Evolutionary conservation across 169 alveolate species (phyloP).

Genomic region (Amoebophrya sp.): DNA sequence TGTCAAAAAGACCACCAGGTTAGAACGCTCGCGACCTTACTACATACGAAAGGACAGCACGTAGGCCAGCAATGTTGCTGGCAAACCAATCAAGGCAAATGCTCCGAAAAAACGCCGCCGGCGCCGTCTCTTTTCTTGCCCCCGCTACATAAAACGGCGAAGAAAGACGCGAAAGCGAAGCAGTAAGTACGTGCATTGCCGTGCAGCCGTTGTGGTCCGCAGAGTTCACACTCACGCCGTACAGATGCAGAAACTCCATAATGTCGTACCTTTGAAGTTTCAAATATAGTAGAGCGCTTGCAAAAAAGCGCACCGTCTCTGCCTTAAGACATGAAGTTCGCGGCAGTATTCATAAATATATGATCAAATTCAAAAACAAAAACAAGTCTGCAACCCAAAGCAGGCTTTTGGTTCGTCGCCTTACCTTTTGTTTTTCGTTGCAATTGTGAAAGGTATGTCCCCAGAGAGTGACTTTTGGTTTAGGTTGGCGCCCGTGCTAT

Average conservation of each 20-base stretch:
- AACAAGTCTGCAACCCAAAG: background rate
- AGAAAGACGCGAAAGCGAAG: no score
- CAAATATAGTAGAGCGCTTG: background rate
- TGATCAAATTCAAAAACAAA: background rate
- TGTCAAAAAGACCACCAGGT: no score
- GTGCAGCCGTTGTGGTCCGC: conserved; percentile 19
- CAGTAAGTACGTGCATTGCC: conserved; percentile 25
- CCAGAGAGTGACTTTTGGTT: background rate
- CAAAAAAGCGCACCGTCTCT: no score
- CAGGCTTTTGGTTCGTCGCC: background rate
- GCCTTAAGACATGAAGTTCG: no score
- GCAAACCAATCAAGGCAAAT: no score
- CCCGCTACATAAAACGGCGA: no score
- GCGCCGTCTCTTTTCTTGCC: no score
- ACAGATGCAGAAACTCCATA: background rate
- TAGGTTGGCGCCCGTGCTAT: conserved; percentile 26
- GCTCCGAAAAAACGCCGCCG: no score
- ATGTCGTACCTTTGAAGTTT: background rate
- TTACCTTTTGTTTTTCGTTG: background rate
- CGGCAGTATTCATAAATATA: no score
- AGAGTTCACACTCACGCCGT: conserved; percentile 29
- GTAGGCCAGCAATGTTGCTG: no score
- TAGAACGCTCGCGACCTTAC: no score
- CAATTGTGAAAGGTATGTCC: conserved; percentile 9
- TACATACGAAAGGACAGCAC: no score